Conservation (phyloP, 2,329 filamentous ascomycete genomes). For the Amesomyces nigricolor region DNA sequence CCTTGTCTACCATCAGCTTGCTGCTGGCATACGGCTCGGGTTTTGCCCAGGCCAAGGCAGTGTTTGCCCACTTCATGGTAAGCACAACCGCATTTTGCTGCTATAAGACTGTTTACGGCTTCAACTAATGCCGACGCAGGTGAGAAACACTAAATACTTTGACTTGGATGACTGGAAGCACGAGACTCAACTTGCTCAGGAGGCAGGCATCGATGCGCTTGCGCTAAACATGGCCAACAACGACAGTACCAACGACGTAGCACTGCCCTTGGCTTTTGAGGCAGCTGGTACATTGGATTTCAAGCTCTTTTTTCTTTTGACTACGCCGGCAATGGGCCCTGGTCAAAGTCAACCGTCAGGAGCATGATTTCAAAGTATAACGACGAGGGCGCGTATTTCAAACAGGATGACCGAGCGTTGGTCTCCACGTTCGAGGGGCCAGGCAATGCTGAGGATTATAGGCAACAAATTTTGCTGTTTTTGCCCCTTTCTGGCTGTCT, state of each 20-base stretch:
- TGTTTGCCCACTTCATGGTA: no score
- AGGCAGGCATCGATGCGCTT: conserved; percentile 36
- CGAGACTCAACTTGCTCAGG: conserved; percentile 33
- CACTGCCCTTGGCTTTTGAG: conserved; percentile 26
- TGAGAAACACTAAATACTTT: no score
- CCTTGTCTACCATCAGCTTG: no score
- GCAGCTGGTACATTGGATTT: conserved; percentile 19
- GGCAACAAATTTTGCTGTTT: no score
- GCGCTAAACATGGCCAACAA: conserved; percentile 31
- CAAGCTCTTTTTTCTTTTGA: conserved; percentile 38
- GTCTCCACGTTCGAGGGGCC: conserved; percentile 49
- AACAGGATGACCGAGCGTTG: conserved; percentile 32
- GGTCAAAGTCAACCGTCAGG: conserved; percentile 27
- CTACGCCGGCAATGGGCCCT: conserved; percentile 28
- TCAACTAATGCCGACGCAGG: no score
- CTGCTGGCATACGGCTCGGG: no score
- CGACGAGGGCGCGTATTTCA: conserved; percentile 26
- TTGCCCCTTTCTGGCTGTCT: no score
- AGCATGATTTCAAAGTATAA: conserved; percentile 27
- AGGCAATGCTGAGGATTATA: conserved; percentile 32
- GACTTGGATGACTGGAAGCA: background rate
- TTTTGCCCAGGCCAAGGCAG: no score
- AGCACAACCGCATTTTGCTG: no score
- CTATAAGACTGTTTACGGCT: no score
- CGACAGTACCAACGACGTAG: conserved; percentile 14